Evolutionary conservation across 2,329 filamentous ascomycete genomes (phyloP).

Genomic region (Alternaria atra): DNA sequence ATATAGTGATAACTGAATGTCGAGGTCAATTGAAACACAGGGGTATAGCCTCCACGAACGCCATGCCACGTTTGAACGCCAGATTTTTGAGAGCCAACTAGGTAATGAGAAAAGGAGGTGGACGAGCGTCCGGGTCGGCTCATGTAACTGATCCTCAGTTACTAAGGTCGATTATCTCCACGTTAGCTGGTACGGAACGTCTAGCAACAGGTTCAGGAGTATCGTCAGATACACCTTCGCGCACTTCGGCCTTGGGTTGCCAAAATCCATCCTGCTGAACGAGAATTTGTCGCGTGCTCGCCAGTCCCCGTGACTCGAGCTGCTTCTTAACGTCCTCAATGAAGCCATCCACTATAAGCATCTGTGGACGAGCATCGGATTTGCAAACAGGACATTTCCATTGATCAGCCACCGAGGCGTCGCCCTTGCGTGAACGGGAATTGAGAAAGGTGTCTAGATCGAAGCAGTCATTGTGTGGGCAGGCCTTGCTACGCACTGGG

Average conservation of each 20-base stretch:
- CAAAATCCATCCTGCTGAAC: conserved; percentile 72
- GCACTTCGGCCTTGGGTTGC: conserved; percentile 58
- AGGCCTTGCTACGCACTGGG: conserved; percentile 75
- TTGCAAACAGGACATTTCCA: conserved; percentile 91
- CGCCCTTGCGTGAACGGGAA: conserved; percentile 36
- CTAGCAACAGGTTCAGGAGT: background rate
- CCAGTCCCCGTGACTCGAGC: conserved; percentile 60
- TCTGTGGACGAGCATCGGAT: conserved; percentile 76
- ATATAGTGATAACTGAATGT: background rate
- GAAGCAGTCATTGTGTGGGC: conserved; percentile 86
- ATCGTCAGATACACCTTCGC: conserved; percentile 13
- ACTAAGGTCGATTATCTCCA: conserved; percentile 22
- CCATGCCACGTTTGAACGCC: conserved; percentile 1
- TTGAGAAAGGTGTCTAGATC: conserved; percentile 83
- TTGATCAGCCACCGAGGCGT: conserved; percentile 64
- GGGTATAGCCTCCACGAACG: conserved; percentile 11
- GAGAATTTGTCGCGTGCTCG: conserved; percentile 68
- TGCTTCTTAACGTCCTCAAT: conserved; percentile 68
- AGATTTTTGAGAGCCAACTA: background rate
- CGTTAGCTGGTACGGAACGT: background rate
- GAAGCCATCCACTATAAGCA: conserved; percentile 77
- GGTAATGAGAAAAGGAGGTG: background rate
- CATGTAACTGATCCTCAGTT: conserved; percentile 7
- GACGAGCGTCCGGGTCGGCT: background rate
- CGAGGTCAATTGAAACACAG: background rate